Evolutionary conservation across 2,329 filamentous ascomycete genomes (phyloP).

Genomic region (Aspergillus niger): DNA sequence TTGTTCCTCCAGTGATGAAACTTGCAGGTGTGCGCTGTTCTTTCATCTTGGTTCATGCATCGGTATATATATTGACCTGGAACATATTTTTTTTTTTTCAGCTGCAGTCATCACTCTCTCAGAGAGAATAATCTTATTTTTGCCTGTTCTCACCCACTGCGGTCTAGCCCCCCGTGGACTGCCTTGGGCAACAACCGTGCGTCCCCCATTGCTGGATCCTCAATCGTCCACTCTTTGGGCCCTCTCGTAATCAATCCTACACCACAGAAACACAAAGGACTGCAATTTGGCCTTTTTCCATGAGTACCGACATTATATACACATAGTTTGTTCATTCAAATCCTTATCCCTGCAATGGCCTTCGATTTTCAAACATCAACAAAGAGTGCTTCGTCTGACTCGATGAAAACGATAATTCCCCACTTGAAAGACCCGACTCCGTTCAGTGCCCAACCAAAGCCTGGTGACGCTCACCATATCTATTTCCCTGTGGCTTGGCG

Average conservation of each 20-base stretch:
- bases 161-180: not conserved
- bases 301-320: not conserved
- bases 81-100: no score
- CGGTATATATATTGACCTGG: no score
- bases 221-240: not conserved
- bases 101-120: no score
- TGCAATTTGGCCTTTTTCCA: not conserved
- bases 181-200: not conserved
- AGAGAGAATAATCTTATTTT: no score
- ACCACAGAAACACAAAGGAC: not conserved
- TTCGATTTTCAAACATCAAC: not conserved
- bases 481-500: slow-evolving; percentile 41
- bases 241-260: not conserved
- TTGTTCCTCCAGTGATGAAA: no score
- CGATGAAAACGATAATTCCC: not conserved
- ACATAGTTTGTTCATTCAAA: not conserved
- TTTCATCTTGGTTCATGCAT: no score
- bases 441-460: slow-evolving; percentile 30
- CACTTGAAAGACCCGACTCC: not conserved
- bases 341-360: no score
- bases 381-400: not conserved
- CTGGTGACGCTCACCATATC: slow-evolving; percentile 32
- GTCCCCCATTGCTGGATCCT: not conserved
- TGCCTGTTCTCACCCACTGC: not conserved
- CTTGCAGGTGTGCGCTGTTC: no score